A percentile compares a stretch with the other conserved stretches of the same genome.
These are phyloP conservation scores for Solanum chiquidenum DNA, from an alignment of 257 asterid genomes.

Conservation along the genomic window DNA sequence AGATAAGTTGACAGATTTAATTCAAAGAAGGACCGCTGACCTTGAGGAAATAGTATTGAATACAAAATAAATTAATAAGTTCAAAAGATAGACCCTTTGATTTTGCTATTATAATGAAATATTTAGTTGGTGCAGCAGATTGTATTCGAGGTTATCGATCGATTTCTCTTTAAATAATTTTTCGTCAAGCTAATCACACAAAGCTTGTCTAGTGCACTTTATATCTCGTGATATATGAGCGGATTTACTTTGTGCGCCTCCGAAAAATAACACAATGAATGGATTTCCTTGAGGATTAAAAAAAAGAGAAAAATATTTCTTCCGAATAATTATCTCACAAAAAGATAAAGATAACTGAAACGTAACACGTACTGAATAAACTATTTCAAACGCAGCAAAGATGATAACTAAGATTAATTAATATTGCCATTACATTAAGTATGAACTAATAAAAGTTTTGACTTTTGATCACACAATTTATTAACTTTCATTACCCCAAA, in stretches of 20 bases:
- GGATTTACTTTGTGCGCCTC: accelerated
- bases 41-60: not conserved
- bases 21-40: not conserved
- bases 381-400: not conserved
- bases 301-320: not conserved
- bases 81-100: not conserved
- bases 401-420: not conserved
- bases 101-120: not conserved
- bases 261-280: not conserved
- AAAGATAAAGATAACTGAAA: not conserved
- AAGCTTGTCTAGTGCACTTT: not conserved
- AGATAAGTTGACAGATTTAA: not conserved
- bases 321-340: not conserved
- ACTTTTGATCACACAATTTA: not conserved
- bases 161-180: not conserved
- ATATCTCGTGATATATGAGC: not conserved
- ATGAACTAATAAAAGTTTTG: not conserved
- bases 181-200: not conserved
- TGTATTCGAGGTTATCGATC: not conserved
- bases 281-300: not conserved
- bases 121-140: not conserved
- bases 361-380: not conserved
- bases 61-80: not conserved
- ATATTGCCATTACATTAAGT: not conserved
- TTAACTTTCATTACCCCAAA: not conserved